Evolutionary conservation across 169 alveolate species (phyloP).

Genomic region (Plasmodium yoelii): DNA sequence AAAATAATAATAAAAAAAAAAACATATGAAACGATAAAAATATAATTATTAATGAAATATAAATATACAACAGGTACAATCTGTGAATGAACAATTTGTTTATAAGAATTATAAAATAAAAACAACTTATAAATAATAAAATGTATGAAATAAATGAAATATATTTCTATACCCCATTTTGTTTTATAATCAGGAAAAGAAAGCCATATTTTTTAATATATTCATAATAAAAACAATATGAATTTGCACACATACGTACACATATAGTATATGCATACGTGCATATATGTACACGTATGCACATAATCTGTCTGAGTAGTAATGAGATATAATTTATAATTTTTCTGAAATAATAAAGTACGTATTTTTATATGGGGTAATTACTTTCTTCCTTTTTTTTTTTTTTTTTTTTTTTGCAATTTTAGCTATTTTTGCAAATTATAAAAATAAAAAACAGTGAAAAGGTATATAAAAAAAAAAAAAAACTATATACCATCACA

Average conservation of each 20-base stretch:
- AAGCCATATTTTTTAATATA: background rate
- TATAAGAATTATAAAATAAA: constrained; percentile 18
- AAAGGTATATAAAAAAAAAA: no score
- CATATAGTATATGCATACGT: background rate
- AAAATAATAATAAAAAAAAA: constrained; percentile 16
- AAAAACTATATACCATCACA: no score
- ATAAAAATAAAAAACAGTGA: background rate
- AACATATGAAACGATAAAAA: constrained; percentile 11
- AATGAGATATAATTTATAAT: background rate
- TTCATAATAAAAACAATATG: background rate
- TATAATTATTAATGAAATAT: background rate
- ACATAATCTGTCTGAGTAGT: background rate
- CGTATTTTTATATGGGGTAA: background rate
- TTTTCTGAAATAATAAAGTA: background rate
- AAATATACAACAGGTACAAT: background rate
- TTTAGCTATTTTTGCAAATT: background rate
- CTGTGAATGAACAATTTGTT: constrained; percentile 1
- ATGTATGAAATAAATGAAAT: background rate
- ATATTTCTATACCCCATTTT: background rate
- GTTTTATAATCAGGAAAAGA: background rate
- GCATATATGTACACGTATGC: constrained; percentile 3
- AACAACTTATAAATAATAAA: constrained; percentile 11
- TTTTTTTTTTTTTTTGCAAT: background rate
- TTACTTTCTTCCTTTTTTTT: background rate
- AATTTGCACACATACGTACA: no score